Percentiles rank a stretch among this genome's conserved stretches.
phyloP scores from a whole-genome alignment of 805 yeast species.

The Cyberlindnera xylosilytica region DNA sequence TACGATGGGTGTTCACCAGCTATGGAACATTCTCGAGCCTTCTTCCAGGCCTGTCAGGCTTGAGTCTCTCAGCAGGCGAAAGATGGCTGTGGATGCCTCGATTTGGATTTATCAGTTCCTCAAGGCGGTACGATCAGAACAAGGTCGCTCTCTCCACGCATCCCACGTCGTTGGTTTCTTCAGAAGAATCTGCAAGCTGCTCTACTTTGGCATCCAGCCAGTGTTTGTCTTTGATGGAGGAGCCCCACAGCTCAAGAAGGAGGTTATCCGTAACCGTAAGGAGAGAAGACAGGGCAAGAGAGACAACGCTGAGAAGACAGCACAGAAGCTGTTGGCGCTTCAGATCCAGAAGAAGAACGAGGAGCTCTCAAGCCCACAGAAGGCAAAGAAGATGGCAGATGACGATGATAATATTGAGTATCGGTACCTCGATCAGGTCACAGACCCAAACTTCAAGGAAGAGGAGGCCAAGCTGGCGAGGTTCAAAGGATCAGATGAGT shows the following conservation, averaged over 20 bases:
- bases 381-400: not conserved
- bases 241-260: conserved; percentile 78
- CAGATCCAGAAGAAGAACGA: conserved; percentile 55
- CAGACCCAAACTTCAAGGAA: conserved; percentile 5
- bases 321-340: conserved; percentile 73
- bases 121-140: conserved; percentile 86
- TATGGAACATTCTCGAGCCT: conserved; percentile 91
- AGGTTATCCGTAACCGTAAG: conserved; percentile 70
- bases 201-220: conserved; percentile 84
- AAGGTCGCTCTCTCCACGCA: conserved; percentile 71
- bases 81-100: conserved; percentile 94
- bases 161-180: conserved; percentile 96
- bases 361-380: not conserved
- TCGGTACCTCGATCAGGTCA: conserved; percentile 32
- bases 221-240: conserved; percentile 96
- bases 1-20: conserved; percentile 86
- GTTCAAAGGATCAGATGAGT: conserved; percentile 71
- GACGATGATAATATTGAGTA: conserved; percentile 28
- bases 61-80: conserved; percentile 75
- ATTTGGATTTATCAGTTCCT: conserved; percentile 97
- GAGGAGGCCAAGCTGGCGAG: not conserved
- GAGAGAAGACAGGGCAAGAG: conserved; percentile 72
- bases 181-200: conserved; percentile 83
- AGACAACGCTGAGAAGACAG: conserved; percentile 69
- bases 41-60: conserved; percentile 86